Percentiles rank a stretch among this genome's conserved stretches.
Conservation (phyloP, 257 asterid genomes). For the Fraxinus quadrangulata region DNA sequence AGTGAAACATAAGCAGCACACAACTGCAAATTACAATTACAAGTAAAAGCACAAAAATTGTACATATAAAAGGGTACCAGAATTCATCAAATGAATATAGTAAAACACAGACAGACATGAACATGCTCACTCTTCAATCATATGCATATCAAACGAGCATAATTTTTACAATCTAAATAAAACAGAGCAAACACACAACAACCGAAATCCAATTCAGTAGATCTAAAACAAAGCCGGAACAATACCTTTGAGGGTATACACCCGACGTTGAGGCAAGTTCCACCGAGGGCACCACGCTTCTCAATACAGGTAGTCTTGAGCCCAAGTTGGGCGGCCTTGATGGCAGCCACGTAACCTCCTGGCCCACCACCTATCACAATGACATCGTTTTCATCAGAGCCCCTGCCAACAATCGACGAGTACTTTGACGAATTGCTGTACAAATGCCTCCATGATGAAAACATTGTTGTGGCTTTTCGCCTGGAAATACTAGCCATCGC, state of each 20-base stretch:
- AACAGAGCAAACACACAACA: background rate
- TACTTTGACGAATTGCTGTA: constrained; percentile 22
- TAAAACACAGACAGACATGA: background rate
- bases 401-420: constrained; percentile 39
- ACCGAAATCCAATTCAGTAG: background rate
- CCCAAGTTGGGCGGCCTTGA: constrained; percentile 98
- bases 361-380: constrained; percentile 98
- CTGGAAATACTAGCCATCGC: constrained; percentile 61
- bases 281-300: constrained; percentile 98
- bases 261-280: constrained; percentile 97
- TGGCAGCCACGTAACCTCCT: constrained; percentile 99
- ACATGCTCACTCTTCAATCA: constrained; percentile 1
- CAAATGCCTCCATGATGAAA: constrained; percentile 36
- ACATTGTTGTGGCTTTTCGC: constrained; percentile 40
- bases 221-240: background rate
- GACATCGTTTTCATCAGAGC: constrained; percentile 86
- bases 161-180: background rate
- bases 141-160: background rate
- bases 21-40: background rate
- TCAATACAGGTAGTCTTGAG: constrained; percentile 97
- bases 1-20: background rate
- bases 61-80: background rate
- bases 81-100: background rate
- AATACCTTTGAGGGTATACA: constrained; percentile 96
- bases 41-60: constrained; percentile 4